Base-by-base conservation (phyloP, 1,284 basidiomycete genomes). In the Mycosarcoma maydis region DNA sequence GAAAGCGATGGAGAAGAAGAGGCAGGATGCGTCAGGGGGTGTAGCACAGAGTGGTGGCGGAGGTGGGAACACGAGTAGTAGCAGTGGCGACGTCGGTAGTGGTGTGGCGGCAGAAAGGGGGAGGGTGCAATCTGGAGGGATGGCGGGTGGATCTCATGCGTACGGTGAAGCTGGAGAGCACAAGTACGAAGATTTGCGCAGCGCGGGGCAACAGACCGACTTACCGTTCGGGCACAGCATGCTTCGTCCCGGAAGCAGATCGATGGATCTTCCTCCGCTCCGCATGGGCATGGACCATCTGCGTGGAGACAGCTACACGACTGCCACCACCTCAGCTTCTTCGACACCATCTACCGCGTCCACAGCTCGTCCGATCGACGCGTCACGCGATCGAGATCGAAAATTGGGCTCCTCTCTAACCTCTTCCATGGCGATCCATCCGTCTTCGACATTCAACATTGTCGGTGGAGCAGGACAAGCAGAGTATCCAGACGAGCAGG, bases 1-100 rank as follows among this genome's bases (percentile, higher is more conserved):
- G 0, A 77, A 77, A 47, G 61, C 73, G 7, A 33, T 60, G 47
- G 70, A 68, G 19, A 75, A 70, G 47, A 61, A 61, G 58, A 49
- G 46, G n/a, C 33, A 37, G 37, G 32, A 32, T 23, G 38, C 7
- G 7, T 29, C 27, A 6, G 6, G 7, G 6, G 13, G 27, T 13
- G 27, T 6, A 29, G 27, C 27, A 29, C 27, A 29, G 7, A 29
- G 33, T 32, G 38, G 34, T 20, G 2, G 41, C 1, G n/a, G n/a
- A n/a, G 22, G 23, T n/a, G n/a, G 26, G 30, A 29, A 23, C 8
- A 23, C 16, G 27, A n/a, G 42, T 22, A 11, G 26, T 27, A 16
- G 33, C 11, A 19, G 26, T n/a, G 37, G 38, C n/a, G 36, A 37
- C 6, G 36, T 19, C 6, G 32, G 36, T 17, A 20, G 9, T 30